phyloP scores from a whole-genome alignment of 352 stramenopile genomes.

The Globisporangium takayamanum region DNA sequence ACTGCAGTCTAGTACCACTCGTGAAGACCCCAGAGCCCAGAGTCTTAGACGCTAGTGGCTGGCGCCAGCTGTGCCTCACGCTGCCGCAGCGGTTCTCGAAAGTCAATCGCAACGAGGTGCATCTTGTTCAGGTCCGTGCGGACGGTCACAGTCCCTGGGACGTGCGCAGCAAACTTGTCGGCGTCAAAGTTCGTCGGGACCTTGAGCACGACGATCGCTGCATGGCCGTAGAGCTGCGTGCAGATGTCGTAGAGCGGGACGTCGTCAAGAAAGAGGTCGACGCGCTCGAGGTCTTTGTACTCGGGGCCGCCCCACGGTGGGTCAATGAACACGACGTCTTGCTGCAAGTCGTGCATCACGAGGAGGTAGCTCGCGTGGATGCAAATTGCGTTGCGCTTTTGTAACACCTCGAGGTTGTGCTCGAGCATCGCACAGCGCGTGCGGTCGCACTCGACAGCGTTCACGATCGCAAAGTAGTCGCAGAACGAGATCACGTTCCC shows the following conservation, averaged over 20 bases:
- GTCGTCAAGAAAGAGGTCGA: conserved; percentile 65
- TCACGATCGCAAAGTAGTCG: conserved; percentile 68
- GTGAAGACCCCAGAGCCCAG: not conserved
- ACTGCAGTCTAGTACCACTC: not conserved
- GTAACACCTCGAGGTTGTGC: conserved; percentile 61
- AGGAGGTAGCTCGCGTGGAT: conserved; percentile 60
- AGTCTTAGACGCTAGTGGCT: too few relatives aligned
- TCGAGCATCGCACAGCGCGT: conserved; percentile 65
- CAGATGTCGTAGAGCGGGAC: conserved; percentile 63
- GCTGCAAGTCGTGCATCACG: conserved; percentile 60
- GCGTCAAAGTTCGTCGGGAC: conserved; percentile 80
- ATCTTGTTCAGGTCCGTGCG: conserved; percentile 76
- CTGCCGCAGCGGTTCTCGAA: conserved; percentile 14
- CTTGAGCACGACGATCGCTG: conserved; percentile 70
- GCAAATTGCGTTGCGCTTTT: conserved; percentile 53
- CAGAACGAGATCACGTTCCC: conserved; percentile 81
- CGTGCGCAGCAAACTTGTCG: conserved; percentile 52
- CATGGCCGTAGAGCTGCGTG: conserved; percentile 28
- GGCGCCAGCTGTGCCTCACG: not conserved
- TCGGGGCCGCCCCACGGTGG: conserved; percentile 77
- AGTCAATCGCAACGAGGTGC: conserved; percentile 66
- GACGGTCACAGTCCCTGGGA: conserved; percentile 51
- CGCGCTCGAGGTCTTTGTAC: conserved; percentile 65
- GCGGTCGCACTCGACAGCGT: conserved; percentile 63
- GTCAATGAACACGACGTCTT: conserved; percentile 81